Percentiles rank a stretch among this genome's conserved stretches.
These are phyloP conservation scores for Prunus salicina DNA, from an alignment of 306 rosid species.

Conservation along the genomic window DNA sequence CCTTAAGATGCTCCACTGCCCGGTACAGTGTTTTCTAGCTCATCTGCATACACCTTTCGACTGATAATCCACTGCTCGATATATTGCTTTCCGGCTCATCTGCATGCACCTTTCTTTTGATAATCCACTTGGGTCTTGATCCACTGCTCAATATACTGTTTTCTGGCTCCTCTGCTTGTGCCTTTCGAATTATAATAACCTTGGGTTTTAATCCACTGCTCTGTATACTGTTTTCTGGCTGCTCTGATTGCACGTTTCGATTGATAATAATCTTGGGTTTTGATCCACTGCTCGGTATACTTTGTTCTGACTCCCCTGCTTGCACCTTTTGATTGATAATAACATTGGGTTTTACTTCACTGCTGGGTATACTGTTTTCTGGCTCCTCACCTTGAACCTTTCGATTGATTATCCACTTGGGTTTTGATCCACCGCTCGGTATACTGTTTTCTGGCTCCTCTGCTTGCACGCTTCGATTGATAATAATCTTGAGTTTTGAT, in stretches of 20 bases:
- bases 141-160: too few species aligned
- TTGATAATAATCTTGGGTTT: slow-evolving; percentile 9
- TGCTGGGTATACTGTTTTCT: not conserved
- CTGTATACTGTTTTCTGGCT: too few species aligned
- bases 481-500: slow-evolving; percentile 13
- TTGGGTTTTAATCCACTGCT: not conserved
- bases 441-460: not conserved
- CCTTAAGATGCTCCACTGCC: too few species aligned
- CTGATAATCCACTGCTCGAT: too few species aligned
- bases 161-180: too few species aligned
- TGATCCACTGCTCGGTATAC: not conserved
- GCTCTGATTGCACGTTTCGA: not conserved
- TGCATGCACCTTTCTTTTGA: too few species aligned
- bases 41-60: too few species aligned
- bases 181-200: not conserved
- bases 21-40: too few species aligned
- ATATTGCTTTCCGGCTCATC: too few species aligned
- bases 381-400: not conserved
- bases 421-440: slow-evolving; percentile 1
- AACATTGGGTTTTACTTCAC: not conserved
- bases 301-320: slow-evolving; percentile 7
- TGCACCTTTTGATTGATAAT: not conserved
- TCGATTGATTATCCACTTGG: not conserved
- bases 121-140: too few species aligned
- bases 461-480: not conserved